A percentile compares a stretch with the other conserved stretches of the same genome.
Evolutionary conservation across 2,329 filamentous ascomycete genomes (phyloP).

Genomic region (Sporothrix humicola): DNA sequence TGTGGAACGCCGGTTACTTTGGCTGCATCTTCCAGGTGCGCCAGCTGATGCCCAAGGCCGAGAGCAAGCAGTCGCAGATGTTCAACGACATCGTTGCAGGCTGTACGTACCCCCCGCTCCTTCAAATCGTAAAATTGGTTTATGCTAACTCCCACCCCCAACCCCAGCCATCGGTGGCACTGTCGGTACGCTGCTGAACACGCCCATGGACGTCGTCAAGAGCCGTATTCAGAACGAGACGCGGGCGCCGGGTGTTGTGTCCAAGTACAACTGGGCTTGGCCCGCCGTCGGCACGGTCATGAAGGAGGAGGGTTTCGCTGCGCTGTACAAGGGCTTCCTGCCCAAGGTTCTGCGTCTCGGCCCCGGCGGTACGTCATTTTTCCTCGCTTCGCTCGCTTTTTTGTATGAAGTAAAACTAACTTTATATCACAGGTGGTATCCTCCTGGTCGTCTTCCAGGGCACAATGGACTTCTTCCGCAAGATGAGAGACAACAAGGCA

Average conservation of each 20-base stretch:
- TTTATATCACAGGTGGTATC: slow-evolving; percentile 61
- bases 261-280: slow-evolving; percentile 99
- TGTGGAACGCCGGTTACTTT: slow-evolving; percentile 96
- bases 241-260: slow-evolving; percentile 76
- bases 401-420: slow-evolving; percentile 18
- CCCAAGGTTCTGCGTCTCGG: slow-evolving; percentile 87
- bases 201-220: slow-evolving; percentile 94
- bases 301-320: slow-evolving; percentile 89
- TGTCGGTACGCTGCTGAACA: slow-evolving; percentile 87
- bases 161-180: slow-evolving; percentile 69
- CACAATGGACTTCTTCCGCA: slow-evolving; percentile 91
- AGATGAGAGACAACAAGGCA: slow-evolving; percentile 49
- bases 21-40: slow-evolving; percentile 98
- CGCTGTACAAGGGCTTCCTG: slow-evolving; percentile 96
- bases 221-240: slow-evolving; percentile 94
- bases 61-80: slow-evolving; percentile 80
- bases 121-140: no score
- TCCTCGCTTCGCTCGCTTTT: slow-evolving; percentile 41
- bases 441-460: slow-evolving; percentile 85
- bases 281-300: slow-evolving; percentile 83
- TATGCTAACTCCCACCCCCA: no score
- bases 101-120: slow-evolving; percentile 28
- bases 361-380: slow-evolving; percentile 55
- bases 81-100: slow-evolving; percentile 87
- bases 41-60: slow-evolving; percentile 77